Evolutionary conservation across 257 asterid genomes (phyloP), one percentile per base, ranked within the genome.

Genomic region (Solanum gracilifrons): DNA sequence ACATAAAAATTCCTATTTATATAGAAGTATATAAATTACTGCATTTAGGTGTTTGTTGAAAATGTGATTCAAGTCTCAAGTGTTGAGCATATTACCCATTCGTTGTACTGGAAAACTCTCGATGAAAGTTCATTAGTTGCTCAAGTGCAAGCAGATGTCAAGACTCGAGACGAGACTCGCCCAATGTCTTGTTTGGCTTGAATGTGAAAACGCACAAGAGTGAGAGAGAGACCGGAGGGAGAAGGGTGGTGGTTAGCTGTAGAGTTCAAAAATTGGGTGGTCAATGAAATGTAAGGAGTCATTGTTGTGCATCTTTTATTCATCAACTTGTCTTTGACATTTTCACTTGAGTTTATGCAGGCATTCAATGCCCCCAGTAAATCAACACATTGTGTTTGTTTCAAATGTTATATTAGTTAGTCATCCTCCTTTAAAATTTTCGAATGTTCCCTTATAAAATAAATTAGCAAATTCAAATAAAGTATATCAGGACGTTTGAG

Each of bases 11-110:
- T 39, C 62, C 37, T 82, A 73, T 41, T 23, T 62, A 73, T 25
- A 86, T 87, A 62, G 36, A 85, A 82, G 86, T 29, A 7, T 87
- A 62, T 83, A 68, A 76, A 66, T 33, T 82, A 64, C 87, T 85
- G 87, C 84, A 74, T 60, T 86, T 36, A 71, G 71, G 48, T 77
- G 82, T 43, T 55, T 88, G 71, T 77, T 83, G 23, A 25, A 25
- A 25, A 48, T 86, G 23, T 46, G 41, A 27, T 68, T 55, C 18
- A 6, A 13, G 77, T n/a, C 27, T 3, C 3, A 7, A 35, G 51
- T 60, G 25, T 46, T 48, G 43, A 72, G 64, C 83, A 46, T 32
- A 37, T 84, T 62, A 11, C 74, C 72, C 51, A 29, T 39, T 60
- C 48, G n/a, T 32, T 23, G 86, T 35, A 37, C 41, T 55, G 64